These are phyloP conservation scores for Neurospora crassa DNA, from an alignment of 2,329 filamentous ascomycete genomes.

Conservation along the genomic window DNA sequence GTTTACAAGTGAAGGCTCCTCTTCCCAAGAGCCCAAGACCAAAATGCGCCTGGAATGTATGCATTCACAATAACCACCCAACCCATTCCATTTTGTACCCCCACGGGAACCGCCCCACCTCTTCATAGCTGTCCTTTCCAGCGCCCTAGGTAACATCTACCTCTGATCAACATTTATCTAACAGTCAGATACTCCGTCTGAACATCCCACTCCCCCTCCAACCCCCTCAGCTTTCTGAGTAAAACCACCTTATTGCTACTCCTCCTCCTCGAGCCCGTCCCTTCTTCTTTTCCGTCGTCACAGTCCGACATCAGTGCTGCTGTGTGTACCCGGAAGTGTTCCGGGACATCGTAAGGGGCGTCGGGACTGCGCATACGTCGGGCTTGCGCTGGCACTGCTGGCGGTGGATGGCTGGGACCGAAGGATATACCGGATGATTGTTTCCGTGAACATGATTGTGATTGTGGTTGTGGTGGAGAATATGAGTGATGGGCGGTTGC, in stretches of 20 bases:
- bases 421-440: not conserved
- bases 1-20: not conserved
- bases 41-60: not conserved
- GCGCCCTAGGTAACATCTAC: not conserved
- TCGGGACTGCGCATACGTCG: conserved; percentile 15
- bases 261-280: conserved; percentile 19
- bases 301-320: conserved; percentile 15
- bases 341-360: conserved; percentile 24
- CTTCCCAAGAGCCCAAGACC: not conserved
- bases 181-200: conserved; percentile 20
- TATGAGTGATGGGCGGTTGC: not conserved
- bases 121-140: no score
- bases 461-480: not conserved
- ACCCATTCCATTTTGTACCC: no score
- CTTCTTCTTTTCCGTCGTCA: not conserved
- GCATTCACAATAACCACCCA: not conserved
- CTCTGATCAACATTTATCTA: not conserved
- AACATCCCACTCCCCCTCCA: conserved; percentile 22
- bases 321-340: conserved; percentile 23
- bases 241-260: conserved; percentile 23
- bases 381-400: not conserved
- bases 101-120: no score
- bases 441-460: not conserved
- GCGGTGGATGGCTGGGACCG: conserved; percentile 1
- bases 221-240: conserved; percentile 22